Base-by-base conservation (phyloP, 352 stramenopile species). In the Globisporangium heterothallicum region DNA sequence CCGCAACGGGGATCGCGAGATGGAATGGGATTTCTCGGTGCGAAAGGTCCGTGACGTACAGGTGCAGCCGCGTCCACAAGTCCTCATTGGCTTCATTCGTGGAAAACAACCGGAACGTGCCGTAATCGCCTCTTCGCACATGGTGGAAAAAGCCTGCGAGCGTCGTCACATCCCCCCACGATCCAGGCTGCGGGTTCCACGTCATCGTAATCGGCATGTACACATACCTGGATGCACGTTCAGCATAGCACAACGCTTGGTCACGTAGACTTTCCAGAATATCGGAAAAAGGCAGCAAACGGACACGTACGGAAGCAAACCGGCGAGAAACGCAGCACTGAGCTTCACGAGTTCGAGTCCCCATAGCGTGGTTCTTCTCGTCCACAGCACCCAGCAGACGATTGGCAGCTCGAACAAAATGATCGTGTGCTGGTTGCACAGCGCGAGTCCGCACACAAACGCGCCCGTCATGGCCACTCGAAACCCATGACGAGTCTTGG, bases 391-490 rank as follows among this genome's bases (percentile, higher is more conserved):
- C 61, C 75, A 95, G 26, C 56, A 19, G 29, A 95, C 65, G 56
- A 98, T 79, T 16, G 94, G 94, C 4, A 94, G 40, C 41, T 96
- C 84, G 41, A 97, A 95, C 10, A 98, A 59, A 30, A 98, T 74
- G 24, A 94, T 94, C 19, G 94, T 98, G 72, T 98, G 95, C 66
- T 98, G 95, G 63, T 98, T 98, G 56, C 78, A 96, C 47, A 98
- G 77, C n/a, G 86, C 89, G 16, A 98, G 59, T 3, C 95, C 95
- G 53, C 78, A 96, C 7, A 95, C 40, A 24, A 97, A 88, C 6
- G 95, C 92, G 6, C 94, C 94, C 16, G 61, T 13, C 0, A 64
- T 22, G 1, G 78, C 82, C 12, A 45, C 14, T 6, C 24, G 34
- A 5, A 36, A 24, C 0, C 57, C 64, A 2, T 27, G 40, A 0